Percentiles rank a stretch among this genome's conserved stretches.
phyloP scores from a whole-genome alignment of 106 monocot species.

The Apostasia ramifera region DNA sequence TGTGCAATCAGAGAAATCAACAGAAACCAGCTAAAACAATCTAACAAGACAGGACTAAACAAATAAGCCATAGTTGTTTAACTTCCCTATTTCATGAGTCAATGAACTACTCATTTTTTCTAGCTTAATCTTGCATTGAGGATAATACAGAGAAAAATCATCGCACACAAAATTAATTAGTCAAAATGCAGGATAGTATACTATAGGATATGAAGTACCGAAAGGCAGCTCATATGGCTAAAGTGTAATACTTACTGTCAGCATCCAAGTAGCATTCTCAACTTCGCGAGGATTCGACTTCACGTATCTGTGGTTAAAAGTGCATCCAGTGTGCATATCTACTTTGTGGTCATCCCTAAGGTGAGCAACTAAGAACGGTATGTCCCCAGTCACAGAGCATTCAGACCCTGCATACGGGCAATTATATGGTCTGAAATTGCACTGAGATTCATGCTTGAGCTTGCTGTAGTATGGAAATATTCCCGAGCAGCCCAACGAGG shows the following conservation, averaged over 20 bases:
- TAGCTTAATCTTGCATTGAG: too few relatives aligned
- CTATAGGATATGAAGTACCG: not conserved
- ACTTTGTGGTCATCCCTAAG: slow-evolving; percentile 26
- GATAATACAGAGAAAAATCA: too few relatives aligned
- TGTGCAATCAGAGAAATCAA: too few relatives aligned
- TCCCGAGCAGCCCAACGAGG: slow-evolving; percentile 14
- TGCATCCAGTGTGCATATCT: slow-evolving; percentile 25
- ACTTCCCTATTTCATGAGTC: too few relatives aligned
- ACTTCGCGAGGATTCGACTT: slow-evolving; percentile 26
- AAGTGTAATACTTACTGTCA: slow-evolving; percentile 12
- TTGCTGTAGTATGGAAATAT: slow-evolving; percentile 23
- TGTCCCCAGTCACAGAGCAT: slow-evolving; percentile 18
- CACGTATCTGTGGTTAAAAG: slow-evolving; percentile 24
- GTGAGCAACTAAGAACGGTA: slow-evolving; percentile 18
- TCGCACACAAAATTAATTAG: too few relatives aligned
- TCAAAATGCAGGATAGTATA: too few relatives aligned
- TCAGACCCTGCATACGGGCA: slow-evolving; percentile 25
- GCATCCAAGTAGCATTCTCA: slow-evolving; percentile 28
- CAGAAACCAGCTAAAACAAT: too few relatives aligned
- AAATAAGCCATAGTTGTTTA: too few relatives aligned
- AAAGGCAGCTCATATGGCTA: not conserved
- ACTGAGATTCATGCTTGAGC: slow-evolving; percentile 14
- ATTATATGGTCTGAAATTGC: slow-evolving; percentile 30
- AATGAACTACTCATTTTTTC: too few relatives aligned
- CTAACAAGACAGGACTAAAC: too few relatives aligned